These are phyloP conservation scores for Mortierella sp. DNA, from an alignment of 371 early-diverging fungal genomes.

Conservation along the genomic window DNA sequence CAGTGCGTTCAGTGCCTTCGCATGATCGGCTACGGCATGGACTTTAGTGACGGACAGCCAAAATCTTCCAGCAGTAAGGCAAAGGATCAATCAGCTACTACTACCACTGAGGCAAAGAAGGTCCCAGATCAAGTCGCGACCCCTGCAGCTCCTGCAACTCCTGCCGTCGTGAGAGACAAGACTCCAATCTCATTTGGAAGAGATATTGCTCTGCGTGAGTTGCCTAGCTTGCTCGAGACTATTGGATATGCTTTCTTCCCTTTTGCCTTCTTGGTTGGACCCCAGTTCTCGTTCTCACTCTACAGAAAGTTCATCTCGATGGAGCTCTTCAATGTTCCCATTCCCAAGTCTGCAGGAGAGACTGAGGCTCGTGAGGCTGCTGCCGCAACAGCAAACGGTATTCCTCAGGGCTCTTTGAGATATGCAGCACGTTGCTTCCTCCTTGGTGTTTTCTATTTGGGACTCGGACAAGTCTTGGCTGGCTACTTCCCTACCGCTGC, in stretches of 20 bases:
- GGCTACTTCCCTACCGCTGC: conserved; percentile 63
- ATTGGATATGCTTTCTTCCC: conserved; percentile 74
- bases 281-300: conserved; percentile 79
- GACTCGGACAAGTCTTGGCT: conserved; percentile 64
- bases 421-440: conserved; percentile 63
- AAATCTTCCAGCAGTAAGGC: conserved; percentile 13
- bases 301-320: conserved; percentile 68
- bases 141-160: conserved; percentile 10
- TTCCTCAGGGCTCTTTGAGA: conserved; percentile 57
- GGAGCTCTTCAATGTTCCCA: conserved; percentile 47
- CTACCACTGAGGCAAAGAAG: background rate
- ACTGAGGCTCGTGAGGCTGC: conserved; percentile 58
- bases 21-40: conserved; percentile 80
- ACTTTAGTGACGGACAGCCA: conserved; percentile 71
- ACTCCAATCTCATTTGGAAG: conserved; percentile 56
- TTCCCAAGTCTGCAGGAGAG: conserved; percentile 43
- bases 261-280: conserved; percentile 78
- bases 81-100: conserved; percentile 6
- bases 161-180: conserved; percentile 29
- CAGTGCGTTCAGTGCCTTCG: conserved; percentile 81
- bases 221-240: conserved; percentile 67
- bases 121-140: conserved; percentile 1
- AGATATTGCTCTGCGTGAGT: conserved; percentile 41
- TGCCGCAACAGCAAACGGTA: conserved; percentile 51
- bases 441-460: conserved; percentile 66